A percentile compares a stretch with the other conserved stretches of the same genome.
Evolutionary conservation across 73 alveolate genomes (phyloP).

Genomic region (Stentor coeruleus): DNA sequence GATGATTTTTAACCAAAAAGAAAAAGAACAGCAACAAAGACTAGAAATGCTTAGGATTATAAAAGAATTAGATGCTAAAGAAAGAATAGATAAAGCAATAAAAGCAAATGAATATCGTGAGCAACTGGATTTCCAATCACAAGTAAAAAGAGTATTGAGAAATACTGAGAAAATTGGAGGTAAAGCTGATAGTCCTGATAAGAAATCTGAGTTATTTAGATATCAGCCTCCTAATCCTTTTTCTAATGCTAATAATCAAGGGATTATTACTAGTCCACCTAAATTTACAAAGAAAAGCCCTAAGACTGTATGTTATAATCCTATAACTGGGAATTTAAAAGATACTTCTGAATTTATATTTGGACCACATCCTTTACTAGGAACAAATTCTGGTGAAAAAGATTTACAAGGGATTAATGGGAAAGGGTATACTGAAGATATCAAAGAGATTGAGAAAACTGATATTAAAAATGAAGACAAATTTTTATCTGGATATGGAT

Average conservation of each 20-base stretch:
- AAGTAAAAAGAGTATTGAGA: background rate
- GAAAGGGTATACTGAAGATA: too few relatives aligned
- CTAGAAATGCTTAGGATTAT: background rate
- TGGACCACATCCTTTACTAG: conserved; percentile 1
- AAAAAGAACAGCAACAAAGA: background rate
- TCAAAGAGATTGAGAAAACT: too few relatives aligned
- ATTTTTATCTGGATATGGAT: too few relatives aligned
- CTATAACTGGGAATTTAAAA: background rate
- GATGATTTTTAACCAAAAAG: background rate
- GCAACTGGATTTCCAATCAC: background rate
- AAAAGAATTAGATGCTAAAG: background rate
- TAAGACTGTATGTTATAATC: background rate
- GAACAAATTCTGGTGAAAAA: too few relatives aligned
- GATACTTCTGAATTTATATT: background rate
- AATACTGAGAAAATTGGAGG: background rate
- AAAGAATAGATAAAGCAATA: background rate
- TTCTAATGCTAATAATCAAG: background rate
- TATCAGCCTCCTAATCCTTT: background rate
- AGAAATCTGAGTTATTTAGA: background rate
- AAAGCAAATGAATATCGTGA: background rate
- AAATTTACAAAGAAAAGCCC: background rate
- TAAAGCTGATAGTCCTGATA: background rate
- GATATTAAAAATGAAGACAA: too few relatives aligned
- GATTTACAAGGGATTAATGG: too few relatives aligned
- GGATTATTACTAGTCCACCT: background rate